These are phyloP conservation scores for Aspergillus ruber DNA, from an alignment of 2,329 filamentous ascomycete genomes.

Conservation along the genomic window DNA sequence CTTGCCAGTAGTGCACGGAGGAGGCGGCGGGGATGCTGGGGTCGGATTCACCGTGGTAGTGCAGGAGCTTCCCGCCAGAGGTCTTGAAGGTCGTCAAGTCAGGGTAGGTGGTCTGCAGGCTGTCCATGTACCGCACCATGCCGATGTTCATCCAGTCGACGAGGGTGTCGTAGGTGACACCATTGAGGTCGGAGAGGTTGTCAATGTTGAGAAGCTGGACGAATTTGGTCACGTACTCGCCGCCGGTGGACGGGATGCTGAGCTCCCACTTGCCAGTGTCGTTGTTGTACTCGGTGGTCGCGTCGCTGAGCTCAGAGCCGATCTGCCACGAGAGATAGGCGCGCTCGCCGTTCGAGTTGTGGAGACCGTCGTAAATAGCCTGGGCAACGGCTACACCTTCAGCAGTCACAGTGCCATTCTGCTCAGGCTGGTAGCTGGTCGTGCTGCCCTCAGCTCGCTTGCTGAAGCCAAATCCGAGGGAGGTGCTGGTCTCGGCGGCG, in stretches of 20 bases:
- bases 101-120: conserved; percentile 46
- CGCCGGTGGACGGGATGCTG: conserved; percentile 28
- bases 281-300: conserved; percentile 18
- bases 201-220: conserved; percentile 22
- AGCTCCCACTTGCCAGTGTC: conserved; percentile 23
- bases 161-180: conserved; percentile 51
- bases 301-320: conserved; percentile 20
- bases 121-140: conserved; percentile 42
- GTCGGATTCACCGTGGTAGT: conserved; percentile 53
- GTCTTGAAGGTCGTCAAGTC: conserved; percentile 50
- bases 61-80: conserved; percentile 48
- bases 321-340: conserved; percentile 35
- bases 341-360: conserved; percentile 33
- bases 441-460: conserved; percentile 16
- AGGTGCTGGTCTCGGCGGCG: conserved; percentile 27
- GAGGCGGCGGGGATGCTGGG: conserved; percentile 46
- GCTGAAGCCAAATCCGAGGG: conserved; percentile 24
- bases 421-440: conserved; percentile 21
- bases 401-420: conserved; percentile 22
- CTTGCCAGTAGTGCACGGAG: conserved; percentile 49
- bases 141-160: conserved; percentile 46
- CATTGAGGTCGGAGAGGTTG: conserved; percentile 40
- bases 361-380: conserved; percentile 34
- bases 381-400: conserved; percentile 27
- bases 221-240: conserved; percentile 32